These are phyloP conservation scores for Astragalus membranaceus DNA, from an alignment of 306 rosid species.

Conservation along the genomic window DNA sequence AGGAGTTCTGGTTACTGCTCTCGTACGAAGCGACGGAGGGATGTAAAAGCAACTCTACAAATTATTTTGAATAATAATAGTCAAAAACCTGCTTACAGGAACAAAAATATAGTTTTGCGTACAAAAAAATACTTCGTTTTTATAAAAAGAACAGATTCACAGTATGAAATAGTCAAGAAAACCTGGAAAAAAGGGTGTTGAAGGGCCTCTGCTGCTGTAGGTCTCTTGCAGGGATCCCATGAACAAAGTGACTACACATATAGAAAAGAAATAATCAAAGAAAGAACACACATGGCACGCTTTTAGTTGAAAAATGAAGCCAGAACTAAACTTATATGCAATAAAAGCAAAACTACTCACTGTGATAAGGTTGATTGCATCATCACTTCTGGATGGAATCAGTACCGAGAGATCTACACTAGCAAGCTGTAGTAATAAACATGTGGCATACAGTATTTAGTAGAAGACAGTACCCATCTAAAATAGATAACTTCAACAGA, in stretches of 20 bases:
- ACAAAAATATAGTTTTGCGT: constrained; percentile 8
- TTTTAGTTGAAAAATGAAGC: background rate
- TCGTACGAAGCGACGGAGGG: constrained; percentile 84
- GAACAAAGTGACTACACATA: constrained; percentile 72
- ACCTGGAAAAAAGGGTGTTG: constrained; percentile 98
- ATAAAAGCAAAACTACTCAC: constrained; percentile 41
- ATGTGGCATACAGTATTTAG: constrained; percentile 11
- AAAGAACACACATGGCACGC: background rate
- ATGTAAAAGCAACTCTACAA: constrained; percentile 80
- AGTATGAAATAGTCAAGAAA: background rate
- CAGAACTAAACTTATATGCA: background rate
- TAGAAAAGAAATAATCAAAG: background rate
- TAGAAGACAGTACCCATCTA: background rate
- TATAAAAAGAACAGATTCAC: background rate
- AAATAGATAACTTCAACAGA: background rate
- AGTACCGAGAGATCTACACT: constrained; percentile 60
- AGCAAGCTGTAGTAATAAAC: constrained; percentile 39
- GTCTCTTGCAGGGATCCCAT: constrained; percentile 97
- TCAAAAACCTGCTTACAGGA: background rate
- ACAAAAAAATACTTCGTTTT: too few relatives aligned
- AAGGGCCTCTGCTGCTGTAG: constrained; percentile 86
- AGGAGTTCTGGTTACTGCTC: constrained; percentile 61
- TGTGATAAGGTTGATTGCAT: constrained; percentile 70
- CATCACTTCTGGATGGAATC: constrained; percentile 64
- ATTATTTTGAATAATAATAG: background rate